These are phyloP conservation scores for Escallonia rubra DNA, from an alignment of 129 eudicot genomes.

Conservation along the genomic window DNA sequence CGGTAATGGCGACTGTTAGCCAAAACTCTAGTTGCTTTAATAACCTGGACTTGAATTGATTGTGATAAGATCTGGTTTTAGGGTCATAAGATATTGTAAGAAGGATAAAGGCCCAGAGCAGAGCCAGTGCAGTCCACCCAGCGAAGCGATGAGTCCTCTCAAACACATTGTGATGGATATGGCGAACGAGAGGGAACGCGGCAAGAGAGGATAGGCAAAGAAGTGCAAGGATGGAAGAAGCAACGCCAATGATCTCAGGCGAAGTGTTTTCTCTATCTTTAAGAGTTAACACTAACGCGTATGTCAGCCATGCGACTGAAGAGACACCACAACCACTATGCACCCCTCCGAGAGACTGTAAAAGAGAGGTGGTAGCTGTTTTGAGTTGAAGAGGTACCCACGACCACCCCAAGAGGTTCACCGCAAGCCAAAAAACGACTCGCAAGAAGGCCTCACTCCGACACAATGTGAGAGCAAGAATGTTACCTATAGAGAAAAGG, in stretches of 20 bases:
- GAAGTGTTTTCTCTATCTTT: constrained; percentile 52
- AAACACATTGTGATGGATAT: constrained; percentile 67
- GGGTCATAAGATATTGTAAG: constrained; percentile 50
- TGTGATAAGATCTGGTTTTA: constrained; percentile 30
- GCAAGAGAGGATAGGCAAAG: constrained; percentile 42
- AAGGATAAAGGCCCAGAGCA: constrained; percentile 55
- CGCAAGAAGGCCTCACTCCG: constrained; percentile 65
- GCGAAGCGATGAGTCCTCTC: constrained; percentile 66
- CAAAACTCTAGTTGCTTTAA: constrained; percentile 53
- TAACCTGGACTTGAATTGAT: constrained; percentile 26
- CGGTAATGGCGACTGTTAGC: constrained; percentile 46
- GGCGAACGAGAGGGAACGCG: constrained; percentile 75
- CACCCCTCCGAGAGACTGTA: constrained; percentile 72
- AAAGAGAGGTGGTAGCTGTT: constrained; percentile 45
- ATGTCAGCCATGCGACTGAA: constrained; percentile 57
- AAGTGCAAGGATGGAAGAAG: constrained; percentile 41
- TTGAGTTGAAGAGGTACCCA: constrained; percentile 62
- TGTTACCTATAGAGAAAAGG: constrained; percentile 53
- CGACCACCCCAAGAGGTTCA: constrained; percentile 41
- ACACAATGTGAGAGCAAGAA: constrained; percentile 51
- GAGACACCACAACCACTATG: constrained; percentile 80
- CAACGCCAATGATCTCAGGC: constrained; percentile 37
- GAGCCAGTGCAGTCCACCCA: constrained; percentile 55
- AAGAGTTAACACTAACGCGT: constrained; percentile 52
- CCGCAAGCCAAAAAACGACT: constrained; percentile 57